Conservation (phyloP, 208 protist genomes). For the Leishmania guyanensis region DNA sequence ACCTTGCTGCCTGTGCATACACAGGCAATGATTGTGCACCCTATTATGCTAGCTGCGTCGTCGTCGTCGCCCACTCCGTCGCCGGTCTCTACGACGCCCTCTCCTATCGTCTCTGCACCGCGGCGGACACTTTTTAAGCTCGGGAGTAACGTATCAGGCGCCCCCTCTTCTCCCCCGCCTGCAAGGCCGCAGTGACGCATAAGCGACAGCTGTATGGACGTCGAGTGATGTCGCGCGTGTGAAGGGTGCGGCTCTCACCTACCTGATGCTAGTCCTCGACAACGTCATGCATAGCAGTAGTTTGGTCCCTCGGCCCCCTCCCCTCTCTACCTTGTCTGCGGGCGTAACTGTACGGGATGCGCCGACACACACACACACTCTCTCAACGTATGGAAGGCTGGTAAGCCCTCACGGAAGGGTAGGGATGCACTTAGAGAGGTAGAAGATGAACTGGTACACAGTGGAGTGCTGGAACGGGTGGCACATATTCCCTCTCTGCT, state of each 20-base stretch:
- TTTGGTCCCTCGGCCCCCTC: not conserved
- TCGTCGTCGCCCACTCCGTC: constrained; percentile 2
- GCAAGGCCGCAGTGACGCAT: not conserved
- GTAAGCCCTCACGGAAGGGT: not conserved
- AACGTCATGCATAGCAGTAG: not conserved
- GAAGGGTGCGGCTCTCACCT: not conserved
- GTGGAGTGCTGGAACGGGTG: not conserved
- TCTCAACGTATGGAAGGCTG: not conserved
- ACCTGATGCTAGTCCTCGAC: not conserved
- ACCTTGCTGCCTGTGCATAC: not conserved
- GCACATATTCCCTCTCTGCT: not conserved
- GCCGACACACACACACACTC: not conserved
- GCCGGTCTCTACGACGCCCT: not conserved
- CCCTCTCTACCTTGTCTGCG: not conserved
- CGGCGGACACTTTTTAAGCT: constrained; percentile 28
- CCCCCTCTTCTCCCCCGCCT: not conserved
- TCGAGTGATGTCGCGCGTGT: not conserved
- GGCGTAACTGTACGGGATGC: not conserved
- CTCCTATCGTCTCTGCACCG: constrained; percentile 3
- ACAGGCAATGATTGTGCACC: not conserved
- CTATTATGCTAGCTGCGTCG: constrained; percentile 1
- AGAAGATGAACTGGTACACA: not conserved
- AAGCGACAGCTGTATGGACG: not conserved
- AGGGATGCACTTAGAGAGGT: not conserved
- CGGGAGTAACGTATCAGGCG: constrained; percentile 2